Percentiles rank a stretch among this genome's conserved stretches.
These are phyloP conservation scores for Sclerotinia minor DNA, from an alignment of 2,329 filamentous ascomycete species.

Conservation along the genomic window DNA sequence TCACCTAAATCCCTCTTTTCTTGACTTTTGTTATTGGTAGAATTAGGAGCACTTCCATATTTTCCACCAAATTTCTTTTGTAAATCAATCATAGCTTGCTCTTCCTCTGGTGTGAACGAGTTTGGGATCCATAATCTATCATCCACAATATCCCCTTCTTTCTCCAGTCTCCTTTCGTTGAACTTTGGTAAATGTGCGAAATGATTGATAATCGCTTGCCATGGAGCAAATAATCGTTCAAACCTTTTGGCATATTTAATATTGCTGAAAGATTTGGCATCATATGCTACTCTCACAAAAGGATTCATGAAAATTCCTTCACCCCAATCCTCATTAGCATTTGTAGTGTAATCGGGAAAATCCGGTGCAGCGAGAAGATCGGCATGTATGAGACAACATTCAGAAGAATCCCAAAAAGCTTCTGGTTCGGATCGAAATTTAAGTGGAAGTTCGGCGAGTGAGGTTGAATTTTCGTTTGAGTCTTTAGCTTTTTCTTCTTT, in stretches of 20 bases:
- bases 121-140: slow-evolving; percentile 52
- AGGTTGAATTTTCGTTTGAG: slow-evolving; percentile 3
- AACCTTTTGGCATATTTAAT: slow-evolving; percentile 61
- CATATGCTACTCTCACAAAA: slow-evolving; percentile 71
- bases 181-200: slow-evolving; percentile 56
- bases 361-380: slow-evolving; percentile 45
- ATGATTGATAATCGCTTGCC: slow-evolving; percentile 59
- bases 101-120: slow-evolving; percentile 37
- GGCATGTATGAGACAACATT: slow-evolving; percentile 61
- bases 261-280: slow-evolving; percentile 56
- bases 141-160: slow-evolving; percentile 54
- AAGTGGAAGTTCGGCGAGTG: slow-evolving; percentile 29
- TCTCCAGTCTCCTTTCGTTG: slow-evolving; percentile 62
- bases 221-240: slow-evolving; percentile 62
- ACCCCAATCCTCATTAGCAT: slow-evolving; percentile 37
- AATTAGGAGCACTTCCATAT: slow-evolving; percentile 16
- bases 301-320: slow-evolving; percentile 73
- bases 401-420: slow-evolving; percentile 62
- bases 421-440: slow-evolving; percentile 59
- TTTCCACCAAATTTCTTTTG: slow-evolving; percentile 32
- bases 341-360: slow-evolving; percentile 19
- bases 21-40: slow-evolving; percentile 19
- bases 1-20: slow-evolving; percentile 29
- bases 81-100: slow-evolving; percentile 21
- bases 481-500: slow-evolving; percentile 1